A percentile compares a stretch with the other conserved stretches of the same genome.
phyloP scores from a whole-genome alignment of 2,329 filamentous ascomycete species.

The Aspergillus neoniger region DNA sequence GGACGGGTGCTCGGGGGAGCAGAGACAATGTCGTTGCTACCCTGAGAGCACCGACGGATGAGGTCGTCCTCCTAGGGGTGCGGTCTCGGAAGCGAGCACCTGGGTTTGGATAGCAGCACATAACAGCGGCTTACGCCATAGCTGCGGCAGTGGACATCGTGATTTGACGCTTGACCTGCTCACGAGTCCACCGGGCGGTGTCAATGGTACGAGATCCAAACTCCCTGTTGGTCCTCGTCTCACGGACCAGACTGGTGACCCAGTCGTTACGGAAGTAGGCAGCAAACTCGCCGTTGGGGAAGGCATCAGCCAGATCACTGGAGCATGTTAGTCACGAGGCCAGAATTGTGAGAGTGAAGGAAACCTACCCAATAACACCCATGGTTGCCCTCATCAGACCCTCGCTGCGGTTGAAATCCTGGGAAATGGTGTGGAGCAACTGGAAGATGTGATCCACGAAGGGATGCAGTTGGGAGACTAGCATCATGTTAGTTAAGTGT shows the following conservation, averaged over 20 bases:
- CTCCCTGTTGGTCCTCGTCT: slow-evolving; percentile 86
- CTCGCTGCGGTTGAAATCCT: slow-evolving; percentile 87
- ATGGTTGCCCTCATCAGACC: slow-evolving; percentile 89
- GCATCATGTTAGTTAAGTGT: slow-evolving; percentile 14
- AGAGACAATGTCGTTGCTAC: slow-evolving; percentile 23
- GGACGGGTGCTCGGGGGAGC: slow-evolving; percentile 8
- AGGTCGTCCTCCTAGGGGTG: slow-evolving; percentile 17
- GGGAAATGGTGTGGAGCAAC: slow-evolving; percentile 76
- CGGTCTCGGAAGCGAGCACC: slow-evolving; percentile 15
- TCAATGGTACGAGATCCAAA: slow-evolving; percentile 83
- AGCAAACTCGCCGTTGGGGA: slow-evolving; percentile 83
- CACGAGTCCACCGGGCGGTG: slow-evolving; percentile 94
- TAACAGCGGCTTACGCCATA: slow-evolving; percentile 37
- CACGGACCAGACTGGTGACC: slow-evolving; percentile 85
- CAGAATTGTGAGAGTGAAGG: background rate
- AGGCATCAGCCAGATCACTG: slow-evolving; percentile 91
- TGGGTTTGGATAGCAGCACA: slow-evolving; percentile 6
- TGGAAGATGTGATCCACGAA: slow-evolving; percentile 86
- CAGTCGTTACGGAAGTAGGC: slow-evolving; percentile 87
- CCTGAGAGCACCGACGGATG: slow-evolving; percentile 16
- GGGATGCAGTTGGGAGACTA: slow-evolving; percentile 70
- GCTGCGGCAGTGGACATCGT: slow-evolving; percentile 40
- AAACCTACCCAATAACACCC: slow-evolving; percentile 88
- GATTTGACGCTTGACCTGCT: slow-evolving; percentile 90
- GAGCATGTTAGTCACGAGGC: slow-evolving; percentile 38